Conservation (phyloP, 2,329 filamentous ascomycete species). For the Fusarium pilosicola region DNA sequence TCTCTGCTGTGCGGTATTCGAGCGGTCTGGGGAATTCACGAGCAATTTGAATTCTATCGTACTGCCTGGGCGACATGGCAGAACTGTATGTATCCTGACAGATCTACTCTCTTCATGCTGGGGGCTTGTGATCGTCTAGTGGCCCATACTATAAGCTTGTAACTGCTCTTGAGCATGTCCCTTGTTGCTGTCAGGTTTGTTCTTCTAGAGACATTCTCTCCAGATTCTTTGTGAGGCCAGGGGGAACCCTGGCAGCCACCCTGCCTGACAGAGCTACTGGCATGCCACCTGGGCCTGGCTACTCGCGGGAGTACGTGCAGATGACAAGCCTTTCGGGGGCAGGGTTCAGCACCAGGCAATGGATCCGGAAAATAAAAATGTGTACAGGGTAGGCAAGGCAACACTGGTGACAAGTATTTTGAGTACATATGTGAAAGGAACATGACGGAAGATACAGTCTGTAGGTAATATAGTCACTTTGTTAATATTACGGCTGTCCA, state of each 20-base stretch:
- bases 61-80: not conserved
- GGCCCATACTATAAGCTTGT: conserved; percentile 25
- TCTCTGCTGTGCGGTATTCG: not conserved
- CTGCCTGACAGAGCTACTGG: conserved; percentile 7
- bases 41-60: not conserved
- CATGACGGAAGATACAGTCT: not conserved
- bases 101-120: not conserved
- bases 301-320: conserved; percentile 33
- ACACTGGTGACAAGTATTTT: not conserved
- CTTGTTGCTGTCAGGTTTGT: conserved; percentile 16
- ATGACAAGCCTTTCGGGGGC: conserved; percentile 21
- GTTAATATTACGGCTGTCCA: not conserved
- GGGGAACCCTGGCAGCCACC: not conserved
- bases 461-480: not conserved
- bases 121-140: conserved; percentile 3
- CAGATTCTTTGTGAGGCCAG: conserved; percentile 18
- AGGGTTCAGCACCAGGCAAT: not conserved
- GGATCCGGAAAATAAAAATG: not conserved
- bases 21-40: not conserved
- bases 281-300: conserved; percentile 23
- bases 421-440: not conserved
- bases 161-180: conserved; percentile 3
- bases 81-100: not conserved
- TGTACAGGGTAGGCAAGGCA: not conserved
- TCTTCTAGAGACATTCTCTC: conserved; percentile 33